Base-by-base conservation (phyloP, 768 basidiomycete species). In the Psilocybe tampanensis region DNA sequence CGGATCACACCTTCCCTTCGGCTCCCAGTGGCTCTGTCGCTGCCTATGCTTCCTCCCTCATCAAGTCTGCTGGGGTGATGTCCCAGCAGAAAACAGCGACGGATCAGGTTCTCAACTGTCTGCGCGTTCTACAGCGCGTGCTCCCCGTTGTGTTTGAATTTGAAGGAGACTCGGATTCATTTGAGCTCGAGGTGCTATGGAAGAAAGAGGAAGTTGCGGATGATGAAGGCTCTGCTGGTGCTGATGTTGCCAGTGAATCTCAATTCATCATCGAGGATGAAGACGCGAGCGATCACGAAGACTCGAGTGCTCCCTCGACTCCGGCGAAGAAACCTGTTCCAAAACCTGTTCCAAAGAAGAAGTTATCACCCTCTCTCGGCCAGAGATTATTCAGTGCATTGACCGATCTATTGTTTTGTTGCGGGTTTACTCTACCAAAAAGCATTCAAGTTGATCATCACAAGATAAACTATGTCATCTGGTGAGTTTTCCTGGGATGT, bases 211-310 rank as follows among this genome's bases (percentile, higher is more conserved):
- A 83, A 57, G 75, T 80, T 8, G 74, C 75, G 51, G 78, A 77
- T 32, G 63, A 68, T 22, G 71, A 67, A 18, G 62, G 55, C 24
- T 24, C 47, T 11, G 63, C 47, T 19, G 26, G 6, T 29, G 15
- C 47, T 11, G 63, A 45, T 19, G 47, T 2, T n/a, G 18, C 47
- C 4, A 60, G 63, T 24, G 63, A 64, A 22, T 75, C 85, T 11
- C 94, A 95, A 66, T 96, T 96, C 69, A 90, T 95, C 15, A 94
- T 96, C 34, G 93, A 94, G 60, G 92, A 94, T 62, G 92, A 90
- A 17, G 89, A 90, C 2, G 88, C 75, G 32, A 76, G 73, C 53
- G 82, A 83, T 41, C 68, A 77, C 26, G 72, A 71, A 32, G 58
- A 60, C 34, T 49, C 53, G 23, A 55, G 52, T 43, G 59, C 63